Base-by-base conservation (phyloP, 2,329 filamentous ascomycete genomes). In the Magnaporthales sp. region DNA sequence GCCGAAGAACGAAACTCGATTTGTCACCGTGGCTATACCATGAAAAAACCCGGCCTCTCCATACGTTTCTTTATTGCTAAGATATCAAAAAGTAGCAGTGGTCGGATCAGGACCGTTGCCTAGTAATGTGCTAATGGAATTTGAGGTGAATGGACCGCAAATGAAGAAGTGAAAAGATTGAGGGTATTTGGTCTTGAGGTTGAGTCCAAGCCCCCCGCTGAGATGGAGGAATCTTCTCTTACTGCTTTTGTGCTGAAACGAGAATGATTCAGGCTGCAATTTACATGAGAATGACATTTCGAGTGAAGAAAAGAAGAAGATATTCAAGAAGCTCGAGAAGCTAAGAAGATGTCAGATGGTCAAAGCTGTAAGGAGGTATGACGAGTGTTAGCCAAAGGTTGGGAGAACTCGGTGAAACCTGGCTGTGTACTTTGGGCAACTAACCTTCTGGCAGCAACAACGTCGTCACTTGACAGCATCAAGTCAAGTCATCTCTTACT, bases 401-500 rank as follows among this genome's bases (percentile, higher is more conserved):
- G 30, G 5, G 30, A 9, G 9, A 31, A 5, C 30, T 5, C 5
- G 30, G 30, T 4, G 9, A 31, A 31, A 31, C 5, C 9, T 31
- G 5, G 30, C 19, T 15, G 10, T n/a, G 32, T 19, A 19, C 4
- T 11, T 38, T 38, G 32, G 13, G 32, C n/a, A n/a, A 46, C 38
- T 46, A 46, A 46, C 38, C 38, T 46, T 19, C 15, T n/a, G 15
- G 15, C n/a, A n/a, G n/a, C n/a, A n/a, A 46, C 38, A 46, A n/a
- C n/a, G n/a, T n/a, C n/a, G n/a, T n/a, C 1, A 11, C 15, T 7
- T 46, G 38, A 46, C 15, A n/a, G n/a, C 8, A 46, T n/a, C 15
- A 38, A 32, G 4, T 64, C 24, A 64, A n/a, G n/a, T 4, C 24
- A n/a, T 58, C 56, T 19, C n/a, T 29, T 66, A 66, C 64, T 62